Base-by-base conservation (phyloP, 176 grass and related monocot species). In the Musa acuminata region DNA sequence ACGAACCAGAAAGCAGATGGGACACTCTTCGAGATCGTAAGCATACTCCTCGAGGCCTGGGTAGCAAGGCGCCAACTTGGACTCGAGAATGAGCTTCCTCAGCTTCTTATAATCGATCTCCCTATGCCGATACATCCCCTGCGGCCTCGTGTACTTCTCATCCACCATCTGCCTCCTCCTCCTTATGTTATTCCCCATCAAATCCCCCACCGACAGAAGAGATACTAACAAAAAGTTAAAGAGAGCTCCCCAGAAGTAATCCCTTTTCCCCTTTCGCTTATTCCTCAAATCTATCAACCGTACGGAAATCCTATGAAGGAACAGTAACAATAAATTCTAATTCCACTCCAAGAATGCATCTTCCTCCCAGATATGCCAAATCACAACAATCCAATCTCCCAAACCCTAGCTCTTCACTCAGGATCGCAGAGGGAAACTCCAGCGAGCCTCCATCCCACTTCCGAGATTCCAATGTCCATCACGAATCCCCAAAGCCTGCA, bases 1-100 rank as follows among this genome's bases (percentile, higher is more conserved):
- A 35, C 78, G 11, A 8, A 96, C 92, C 87, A 92, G 72, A 84
- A 92, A 89, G 80, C 92, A 96, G 87, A 96, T 96, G 48, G 92
- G 92, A 84, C 92, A 92, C 82, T 96, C 89, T 62, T 96, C 89
- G 68, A 92, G 89, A 80, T 96, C 82, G 1, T 69, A 17, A 50
- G 82, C 75, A 21, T 51, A 78, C 64, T 92, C 93, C 75, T 96
- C 93, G 71, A 78, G 58, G 12, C 93, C 93, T 13, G 83, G 89
- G 82, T 86, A 84, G 82, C 93, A 96, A 0, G 93, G 93, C 52
- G 93, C 89, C 77, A 96, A 87, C 83, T 96, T 96, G 73, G 22
- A 22, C 22, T 22, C 22, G 0, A 22, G 22, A 22, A 22, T 22
- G 22, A 22, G 22, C 22, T 22, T 86, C 62, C 89, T 86, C 65